A percentile compares a stretch with the other conserved stretches of the same genome.
phyloP scores from a whole-genome alignment of 2,329 filamentous ascomycete genomes.

The Purpureocillium lavendulum region DNA sequence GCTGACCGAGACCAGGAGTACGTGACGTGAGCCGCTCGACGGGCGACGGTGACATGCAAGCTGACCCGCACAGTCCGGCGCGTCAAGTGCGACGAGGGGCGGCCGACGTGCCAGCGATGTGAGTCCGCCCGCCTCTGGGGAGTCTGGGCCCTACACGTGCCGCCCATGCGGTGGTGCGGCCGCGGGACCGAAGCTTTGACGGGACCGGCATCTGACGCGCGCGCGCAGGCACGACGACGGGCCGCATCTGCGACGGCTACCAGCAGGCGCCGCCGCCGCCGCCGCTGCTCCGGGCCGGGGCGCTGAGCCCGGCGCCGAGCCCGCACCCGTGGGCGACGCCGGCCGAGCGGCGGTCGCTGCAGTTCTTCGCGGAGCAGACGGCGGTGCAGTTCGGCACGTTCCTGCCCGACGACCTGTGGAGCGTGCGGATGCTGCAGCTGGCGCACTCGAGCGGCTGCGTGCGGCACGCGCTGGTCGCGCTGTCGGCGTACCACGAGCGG shows the following conservation, averaged over 20 bases:
- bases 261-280: not conserved
- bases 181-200: no score
- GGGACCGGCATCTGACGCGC: not conserved
- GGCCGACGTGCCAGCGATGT: slow-evolving; percentile 5
- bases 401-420: slow-evolving; percentile 6
- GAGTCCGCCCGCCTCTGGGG: not conserved
- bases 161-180: no score
- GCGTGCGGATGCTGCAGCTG: slow-evolving; percentile 4
- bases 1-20: not conserved
- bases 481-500: slow-evolving; percentile 7
- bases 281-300: not conserved
- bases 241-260: slow-evolving; percentile 7
- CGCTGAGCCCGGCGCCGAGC: slow-evolving; percentile 1
- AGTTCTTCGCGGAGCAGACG: slow-evolving; percentile 6
- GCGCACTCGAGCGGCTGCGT: slow-evolving; percentile 5
- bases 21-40: slow-evolving; percentile 1
- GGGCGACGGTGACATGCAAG: not conserved
- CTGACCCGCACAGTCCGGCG: slow-evolving; percentile 3
- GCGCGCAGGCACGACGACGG: slow-evolving; percentile 3
- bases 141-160: not conserved
- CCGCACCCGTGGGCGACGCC: not conserved
- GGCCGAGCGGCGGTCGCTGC: slow-evolving; percentile 4
- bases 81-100: slow-evolving; percentile 6
- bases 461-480: slow-evolving; percentile 5
- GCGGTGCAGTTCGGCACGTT: slow-evolving; percentile 4